Percentiles rank a stretch among this genome's conserved stretches.
Conservation (phyloP, 148 eudicot genomes). For the Rhododendron mucronatum region DNA sequence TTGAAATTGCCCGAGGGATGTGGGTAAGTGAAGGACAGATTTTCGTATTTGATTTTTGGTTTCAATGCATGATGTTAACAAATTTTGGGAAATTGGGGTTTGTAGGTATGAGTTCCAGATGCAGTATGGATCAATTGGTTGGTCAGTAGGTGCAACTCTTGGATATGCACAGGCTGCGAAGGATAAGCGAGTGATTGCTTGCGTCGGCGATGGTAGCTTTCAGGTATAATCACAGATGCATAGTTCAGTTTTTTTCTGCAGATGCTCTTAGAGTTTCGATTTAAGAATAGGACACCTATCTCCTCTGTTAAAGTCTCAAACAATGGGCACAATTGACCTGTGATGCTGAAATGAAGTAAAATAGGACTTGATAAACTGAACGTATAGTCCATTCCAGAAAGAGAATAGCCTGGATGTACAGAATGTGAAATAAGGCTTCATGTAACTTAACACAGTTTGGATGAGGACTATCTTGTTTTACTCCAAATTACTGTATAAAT, state of each 20-base stretch:
- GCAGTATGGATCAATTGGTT: conserved; percentile 95
- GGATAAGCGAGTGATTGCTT: conserved; percentile 75
- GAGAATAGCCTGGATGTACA: neutral
- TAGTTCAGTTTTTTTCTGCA: neutral
- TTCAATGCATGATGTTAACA: neutral
- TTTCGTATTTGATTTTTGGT: neutral
- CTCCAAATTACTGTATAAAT: neutral
- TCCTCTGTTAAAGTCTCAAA: neutral
- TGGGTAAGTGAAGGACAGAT: conserved; percentile 42
- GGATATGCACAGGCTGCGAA: conserved; percentile 89
- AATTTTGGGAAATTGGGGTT: neutral
- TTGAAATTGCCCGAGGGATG: conserved; percentile 71
- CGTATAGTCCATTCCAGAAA: neutral
- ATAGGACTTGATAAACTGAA: neutral
- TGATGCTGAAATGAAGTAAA: too few species aligned
- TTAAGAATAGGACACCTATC: neutral
- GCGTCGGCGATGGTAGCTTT: conserved; percentile 96
- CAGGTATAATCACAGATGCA: conserved; percentile 43
- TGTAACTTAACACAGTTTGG: neutral
- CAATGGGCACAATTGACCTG: too few species aligned
- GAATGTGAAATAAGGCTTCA: neutral
- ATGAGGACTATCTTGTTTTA: neutral
- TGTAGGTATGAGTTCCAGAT: conserved; percentile 85
- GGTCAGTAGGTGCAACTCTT: conserved; percentile 96
- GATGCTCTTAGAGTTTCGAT: neutral